Conservation (phyloP, 768 basidiomycete species). For the Boletus subparvulus region DNA sequence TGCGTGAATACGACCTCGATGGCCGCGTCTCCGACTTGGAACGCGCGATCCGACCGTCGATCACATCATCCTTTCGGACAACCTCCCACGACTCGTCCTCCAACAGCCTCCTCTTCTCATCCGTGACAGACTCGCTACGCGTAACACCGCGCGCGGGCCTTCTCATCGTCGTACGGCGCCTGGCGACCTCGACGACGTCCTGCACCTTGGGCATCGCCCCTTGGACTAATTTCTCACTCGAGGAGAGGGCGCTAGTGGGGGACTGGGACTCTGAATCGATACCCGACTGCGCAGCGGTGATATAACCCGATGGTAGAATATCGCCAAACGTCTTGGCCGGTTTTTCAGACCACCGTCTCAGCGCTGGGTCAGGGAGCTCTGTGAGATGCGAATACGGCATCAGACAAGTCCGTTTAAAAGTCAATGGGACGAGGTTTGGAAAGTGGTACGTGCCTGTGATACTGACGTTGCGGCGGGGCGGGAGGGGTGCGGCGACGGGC, state of each 20-base stretch:
- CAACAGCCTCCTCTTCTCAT: slow-evolving; percentile 23
- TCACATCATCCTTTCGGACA: slow-evolving; percentile 7
- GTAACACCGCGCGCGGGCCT: background rate
- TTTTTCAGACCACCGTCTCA: slow-evolving; percentile 23
- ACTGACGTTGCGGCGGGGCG: slow-evolving; percentile 28
- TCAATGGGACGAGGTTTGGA: too few relatives aligned
- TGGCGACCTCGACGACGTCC: slow-evolving; percentile 33
- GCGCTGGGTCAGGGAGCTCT: slow-evolving; percentile 28
- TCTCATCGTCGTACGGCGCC: slow-evolving; percentile 19
- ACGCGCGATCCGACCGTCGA: slow-evolving; percentile 11
- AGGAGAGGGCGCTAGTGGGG: slow-evolving; percentile 13
- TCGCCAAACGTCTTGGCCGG: slow-evolving; percentile 44
- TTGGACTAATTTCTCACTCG: slow-evolving; percentile 33
- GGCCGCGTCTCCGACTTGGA: slow-evolving; percentile 30
- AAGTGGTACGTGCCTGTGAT: slow-evolving; percentile 18
- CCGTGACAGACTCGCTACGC: slow-evolving; percentile 14
- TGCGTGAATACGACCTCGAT: slow-evolving; percentile 14
- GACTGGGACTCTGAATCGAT: slow-evolving; percentile 13
- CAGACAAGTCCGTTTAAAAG: background rate
- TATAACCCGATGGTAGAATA: slow-evolving; percentile 46
- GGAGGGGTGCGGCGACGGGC: slow-evolving; percentile 30
- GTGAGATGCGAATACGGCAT: background rate
- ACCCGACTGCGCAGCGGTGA: slow-evolving; percentile 36
- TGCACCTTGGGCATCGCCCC: slow-evolving; percentile 42
- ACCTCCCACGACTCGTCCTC: slow-evolving; percentile 20